Evolutionary conservation across 1,284 basidiomycete species (phyloP), one percentile per base, ranked within the genome.

Genomic region (Omphalotus olearius): DNA sequence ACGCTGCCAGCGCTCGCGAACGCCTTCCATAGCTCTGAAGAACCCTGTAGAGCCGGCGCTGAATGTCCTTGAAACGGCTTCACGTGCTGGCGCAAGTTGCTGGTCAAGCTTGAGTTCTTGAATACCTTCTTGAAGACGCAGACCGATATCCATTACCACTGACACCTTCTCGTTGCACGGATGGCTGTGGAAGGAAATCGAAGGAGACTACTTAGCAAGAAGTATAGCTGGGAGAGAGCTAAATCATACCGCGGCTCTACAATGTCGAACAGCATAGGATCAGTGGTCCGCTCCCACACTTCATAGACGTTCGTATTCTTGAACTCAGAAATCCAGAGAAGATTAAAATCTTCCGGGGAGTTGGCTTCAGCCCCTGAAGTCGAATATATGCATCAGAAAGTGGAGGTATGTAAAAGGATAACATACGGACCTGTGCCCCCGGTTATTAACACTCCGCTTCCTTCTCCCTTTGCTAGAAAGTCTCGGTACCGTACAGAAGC

Each of bases 71-170:
- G 84, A 78, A 38, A 96, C 81, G 0, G 87, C 92, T 65, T 96
- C 93, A 4, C 91, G 79, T 0, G 93, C 87, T 1, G 93, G 91
- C 2, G 85, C 92, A 3, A 97, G 79, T 59, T 92, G 89, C 66
- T 96, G 88, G 28, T 95, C 91, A 3, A 97, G 68, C 63, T 88
- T 91, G 44, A 97, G 77, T 26, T 96, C 93, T 64, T 96, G 91
- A 28, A 97, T 80, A 1, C 93, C 93, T 69, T 97, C 93, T 55
- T 82, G 78, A 13, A 98, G 76, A 5, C 93, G 84, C 6, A 97
- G 75, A 11, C 93, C 88, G 35, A 98, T 85, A 61, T 98, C 93
- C 4, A 91, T 77, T 2, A 96, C 88, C 1, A 91, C 82, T n/a
- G 87, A 88, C 0, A 88, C 87, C 64, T 89, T 91, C 57, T 91